Evolutionary conservation across 202 grass and related monocot genomes (phyloP).

Genomic region (Dendrocalamus latiflorus): DNA sequence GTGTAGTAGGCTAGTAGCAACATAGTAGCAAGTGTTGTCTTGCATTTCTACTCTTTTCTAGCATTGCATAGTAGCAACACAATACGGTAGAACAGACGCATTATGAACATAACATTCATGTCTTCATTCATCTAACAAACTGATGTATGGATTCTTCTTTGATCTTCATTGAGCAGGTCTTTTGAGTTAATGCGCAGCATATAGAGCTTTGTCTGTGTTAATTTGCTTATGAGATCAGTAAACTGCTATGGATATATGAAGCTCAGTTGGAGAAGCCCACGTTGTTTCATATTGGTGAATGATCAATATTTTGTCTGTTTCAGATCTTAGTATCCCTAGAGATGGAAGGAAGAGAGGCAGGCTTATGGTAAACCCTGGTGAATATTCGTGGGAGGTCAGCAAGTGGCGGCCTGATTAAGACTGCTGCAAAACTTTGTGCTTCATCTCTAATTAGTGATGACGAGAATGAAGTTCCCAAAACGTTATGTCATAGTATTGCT

Average conservation of each 20-base stretch:
- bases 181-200: not conserved
- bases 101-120: not conserved
- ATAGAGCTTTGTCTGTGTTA: not conserved
- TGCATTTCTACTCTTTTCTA: not conserved
- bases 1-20: not conserved
- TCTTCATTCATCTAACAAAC: not conserved
- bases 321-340: constrained; percentile 19
- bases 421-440: not conserved
- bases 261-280: not conserved
- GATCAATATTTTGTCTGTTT: constrained; percentile 19
- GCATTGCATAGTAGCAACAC: not conserved
- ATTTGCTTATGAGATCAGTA: constrained; percentile 15
- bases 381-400: constrained; percentile 38
- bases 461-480: constrained; percentile 61
- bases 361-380: constrained; percentile 40
- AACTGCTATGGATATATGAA: constrained; percentile 21
- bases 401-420: constrained; percentile 43
- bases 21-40: too few relatives aligned
- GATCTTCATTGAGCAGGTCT: constrained; percentile 17
- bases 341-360: constrained; percentile 23
- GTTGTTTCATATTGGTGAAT: not conserved
- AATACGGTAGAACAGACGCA: not conserved
- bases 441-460: constrained; percentile 21
- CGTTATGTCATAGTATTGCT: constrained; percentile 80
- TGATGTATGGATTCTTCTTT: not conserved